Evolutionary conservation across 306 rosid species (phyloP), one percentile per base, ranked within the genome.

Genomic region (Sesbania bispinosa): DNA sequence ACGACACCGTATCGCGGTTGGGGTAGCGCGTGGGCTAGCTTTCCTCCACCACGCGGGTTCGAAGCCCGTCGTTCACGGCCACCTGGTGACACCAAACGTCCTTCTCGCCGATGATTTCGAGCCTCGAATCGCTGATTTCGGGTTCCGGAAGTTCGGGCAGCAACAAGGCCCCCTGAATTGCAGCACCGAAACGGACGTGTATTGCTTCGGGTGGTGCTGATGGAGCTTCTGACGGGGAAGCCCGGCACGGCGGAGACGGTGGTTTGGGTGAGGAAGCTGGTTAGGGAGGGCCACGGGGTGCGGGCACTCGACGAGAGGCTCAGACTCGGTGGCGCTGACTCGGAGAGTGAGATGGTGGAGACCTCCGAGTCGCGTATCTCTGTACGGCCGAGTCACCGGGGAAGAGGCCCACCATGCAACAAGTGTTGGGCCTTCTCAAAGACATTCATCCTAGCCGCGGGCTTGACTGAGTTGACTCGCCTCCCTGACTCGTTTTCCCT

Each of bases 21-120:
- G 99, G 3, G 83, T 94, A 18, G 99, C 99, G 21, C 93, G 99
- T 16, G 97, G 99, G 0, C 55, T 94, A 11, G 99, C 99, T 0
- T 94, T 83, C 38, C 97, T 94, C 16, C 99, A 94, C 85, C 99
- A 94, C 69, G 97, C 96, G 0, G 91, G 99, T 5, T 88, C 99
- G 2, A 88, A 48, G 68, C 88, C 97, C 3, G 90, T 94, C 10
- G 80, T 86, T 2, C 99, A 94, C 67, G 97, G 96, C 51, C 99
- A 89, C 77, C 42, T 94, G 0, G 97, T 94, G 0, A 64, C 96
- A 3, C 83, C 96, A 0, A 94, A 89, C 5, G 73, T 94, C 2
- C 54, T 94, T 1, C 81, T 94, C 5, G 86, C 88, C 7, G 89
- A 85, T n/a, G 82, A 86, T 11, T 88, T 91, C 4, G 96, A 86